Conservation (phyloP, 306 rosid species). For the Dryas octopetala region DNA sequence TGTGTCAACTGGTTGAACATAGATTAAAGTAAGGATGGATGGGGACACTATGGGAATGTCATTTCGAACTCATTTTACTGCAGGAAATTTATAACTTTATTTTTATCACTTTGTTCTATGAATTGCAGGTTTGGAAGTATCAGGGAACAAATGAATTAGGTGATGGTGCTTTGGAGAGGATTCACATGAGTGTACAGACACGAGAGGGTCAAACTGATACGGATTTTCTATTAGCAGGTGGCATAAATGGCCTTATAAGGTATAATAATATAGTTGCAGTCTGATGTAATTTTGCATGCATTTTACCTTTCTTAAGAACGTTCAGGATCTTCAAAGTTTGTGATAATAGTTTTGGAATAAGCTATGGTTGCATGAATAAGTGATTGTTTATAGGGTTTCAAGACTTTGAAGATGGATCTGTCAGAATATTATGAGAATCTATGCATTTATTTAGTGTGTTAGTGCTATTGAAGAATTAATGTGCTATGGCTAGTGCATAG, state of each 20-base stretch:
- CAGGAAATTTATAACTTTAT: neutral
- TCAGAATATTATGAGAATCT: neutral
- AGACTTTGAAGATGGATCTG: neutral
- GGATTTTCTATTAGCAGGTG: conserved; percentile 60
- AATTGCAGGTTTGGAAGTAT: conserved; percentile 79
- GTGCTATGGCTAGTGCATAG: too few relatives aligned
- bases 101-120: neutral
- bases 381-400: neutral
- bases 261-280: conserved; percentile 23
- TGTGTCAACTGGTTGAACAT: neutral
- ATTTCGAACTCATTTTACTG: neutral
- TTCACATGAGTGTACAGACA: conserved; percentile 52
- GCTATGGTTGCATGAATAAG: neutral
- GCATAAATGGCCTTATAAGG: conserved; percentile 61
- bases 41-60: neutral
- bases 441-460: neutral
- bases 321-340: neutral
- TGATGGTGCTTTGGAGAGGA: conserved; percentile 67
- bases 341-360: neutral
- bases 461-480: neutral
- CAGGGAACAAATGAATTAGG: conserved; percentile 41
- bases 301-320: neutral
- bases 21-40: neutral
- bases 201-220: conserved; percentile 52
- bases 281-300: conserved; percentile 9